Base-by-base conservation (phyloP, 2,329 filamentous ascomycete genomes). In the Sarocladium kiliense region DNA sequence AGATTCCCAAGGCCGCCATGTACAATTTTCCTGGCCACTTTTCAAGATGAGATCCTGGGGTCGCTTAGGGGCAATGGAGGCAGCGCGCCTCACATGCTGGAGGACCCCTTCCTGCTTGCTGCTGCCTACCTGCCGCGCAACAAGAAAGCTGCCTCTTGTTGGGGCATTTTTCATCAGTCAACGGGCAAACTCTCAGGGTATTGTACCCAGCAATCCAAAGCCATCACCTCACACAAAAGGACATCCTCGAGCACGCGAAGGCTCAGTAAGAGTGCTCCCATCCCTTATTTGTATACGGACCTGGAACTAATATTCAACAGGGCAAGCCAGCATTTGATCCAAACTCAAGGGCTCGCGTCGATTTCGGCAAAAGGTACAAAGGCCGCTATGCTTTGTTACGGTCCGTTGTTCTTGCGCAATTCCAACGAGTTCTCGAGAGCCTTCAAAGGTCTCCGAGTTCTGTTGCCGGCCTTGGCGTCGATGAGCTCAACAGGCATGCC, bases 401-500 rank as follows among this genome's bases (percentile, higher is more conserved):
- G 16, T 66, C 66, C 27, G 66, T 68, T 1, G 68, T 72, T 4
- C 59, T 73, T 54, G 55, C 61, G 26, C 70, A 68, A 6, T 72
- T 79, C 54, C 63, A 71, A 2, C 10, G 54, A 1, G 62, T 77
- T 12, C 55, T 78, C 21, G 60, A 61, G 12, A 55, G 60, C 0
- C 56, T 69, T 27, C 62, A 64, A 2, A 57, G 62, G 1, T 51
- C 63, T 1, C 60, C 64, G 2, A 65, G 63, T 9, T 23, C 60
- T 11, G 58, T 60, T n/a, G 66, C 55, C 4, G 65, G 66, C 11
- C 54, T 69, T 16, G 62, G 69, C 41, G 65, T 70, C 51, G 60
- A 70, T 53, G 74, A 78, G 54, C 65, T 82, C 18, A 70, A 74
- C 34, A 68, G 67, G 9, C 76, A 82, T 58, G 68, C 69, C 4